These are phyloP conservation scores for Thielaviopsis punctulata DNA, from an alignment of 2,329 filamentous ascomycete genomes.

Conservation along the genomic window DNA sequence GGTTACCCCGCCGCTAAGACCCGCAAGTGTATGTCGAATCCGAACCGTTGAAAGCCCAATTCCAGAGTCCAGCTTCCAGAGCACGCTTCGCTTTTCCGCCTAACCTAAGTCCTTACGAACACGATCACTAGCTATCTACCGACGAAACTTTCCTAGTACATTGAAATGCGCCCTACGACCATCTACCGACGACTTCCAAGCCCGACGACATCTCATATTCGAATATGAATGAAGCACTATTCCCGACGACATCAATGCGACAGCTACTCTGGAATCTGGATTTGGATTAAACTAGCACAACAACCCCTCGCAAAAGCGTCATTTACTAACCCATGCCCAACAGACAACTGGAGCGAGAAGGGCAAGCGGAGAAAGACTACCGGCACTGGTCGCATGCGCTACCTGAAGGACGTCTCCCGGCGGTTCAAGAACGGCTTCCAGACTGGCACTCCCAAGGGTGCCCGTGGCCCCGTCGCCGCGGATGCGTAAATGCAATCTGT, in stretches of 20 bases:
- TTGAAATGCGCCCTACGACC: too few relatives aligned
- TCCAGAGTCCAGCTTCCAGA: conserved; percentile 1
- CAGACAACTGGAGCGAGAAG: conserved; percentile 99
- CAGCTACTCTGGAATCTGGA: background rate
- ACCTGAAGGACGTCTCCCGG: conserved; percentile 82
- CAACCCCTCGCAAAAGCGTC: background rate
- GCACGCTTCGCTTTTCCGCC: background rate
- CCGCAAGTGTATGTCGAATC: conserved; percentile 76
- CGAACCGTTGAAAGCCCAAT: background rate
- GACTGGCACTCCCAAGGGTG: conserved; percentile 68
- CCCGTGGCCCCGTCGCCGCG: conserved; percentile 43
- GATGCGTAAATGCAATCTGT: conserved; percentile 18
- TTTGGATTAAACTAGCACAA: background rate
- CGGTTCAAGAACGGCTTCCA: conserved; percentile 98
- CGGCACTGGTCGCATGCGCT: conserved; percentile 88
- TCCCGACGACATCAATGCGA: background rate
- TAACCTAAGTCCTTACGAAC: background rate
- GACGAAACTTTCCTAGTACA: too few relatives aligned
- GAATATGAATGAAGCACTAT: background rate
- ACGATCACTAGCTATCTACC: background rate
- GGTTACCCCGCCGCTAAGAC: conserved; percentile 95
- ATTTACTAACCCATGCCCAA: conserved; percentile 13
- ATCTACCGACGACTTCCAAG: background rate
- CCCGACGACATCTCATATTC: background rate
- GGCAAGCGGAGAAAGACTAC: conserved; percentile 99